Evolutionary conservation across 352 stramenopile genomes (phyloP).

Genomic region (Pythium monospermum): DNA sequence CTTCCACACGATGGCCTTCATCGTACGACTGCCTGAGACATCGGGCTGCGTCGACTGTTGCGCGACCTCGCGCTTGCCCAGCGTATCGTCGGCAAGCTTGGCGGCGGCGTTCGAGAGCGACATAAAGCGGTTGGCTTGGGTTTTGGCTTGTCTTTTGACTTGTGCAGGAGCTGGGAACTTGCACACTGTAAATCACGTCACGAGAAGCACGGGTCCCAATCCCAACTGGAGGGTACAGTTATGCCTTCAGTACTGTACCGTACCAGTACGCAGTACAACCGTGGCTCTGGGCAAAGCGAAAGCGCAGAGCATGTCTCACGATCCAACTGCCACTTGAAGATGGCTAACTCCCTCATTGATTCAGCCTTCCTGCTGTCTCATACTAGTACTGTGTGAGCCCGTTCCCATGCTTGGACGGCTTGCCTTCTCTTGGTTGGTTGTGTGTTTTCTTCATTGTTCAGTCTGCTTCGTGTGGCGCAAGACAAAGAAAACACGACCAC

Average conservation of each 20-base stretch:
- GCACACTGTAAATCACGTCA: not conserved
- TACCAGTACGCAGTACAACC: too few relatives aligned
- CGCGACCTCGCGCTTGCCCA: conserved; percentile 27
- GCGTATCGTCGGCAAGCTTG: conserved; percentile 28
- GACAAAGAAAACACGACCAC: not conserved
- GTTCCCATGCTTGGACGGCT: too few relatives aligned
- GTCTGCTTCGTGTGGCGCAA: not conserved
- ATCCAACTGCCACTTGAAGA: conserved; percentile 4
- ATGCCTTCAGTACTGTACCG: not conserved
- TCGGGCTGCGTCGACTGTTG: conserved; percentile 26
- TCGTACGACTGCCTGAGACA: conserved; percentile 21
- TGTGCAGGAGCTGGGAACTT: not conserved
- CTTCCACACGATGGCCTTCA: conserved; percentile 35
- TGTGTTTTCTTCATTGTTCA: not conserved
- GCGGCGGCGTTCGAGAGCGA: conserved; percentile 26
- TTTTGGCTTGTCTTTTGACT: not conserved
- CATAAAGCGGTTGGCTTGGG: not conserved
- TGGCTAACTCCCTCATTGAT: not conserved
- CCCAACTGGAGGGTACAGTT: not conserved
- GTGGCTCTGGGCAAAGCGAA: too few relatives aligned
- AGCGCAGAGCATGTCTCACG: not conserved
- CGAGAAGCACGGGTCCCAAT: not conserved
- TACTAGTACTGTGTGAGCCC: not conserved
- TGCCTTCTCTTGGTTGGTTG: too few relatives aligned
- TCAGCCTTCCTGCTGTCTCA: not conserved